Evolutionary conservation across 2,329 filamentous ascomycete species (phyloP).

Genomic region (Botrytis pseudocinerea): DNA sequence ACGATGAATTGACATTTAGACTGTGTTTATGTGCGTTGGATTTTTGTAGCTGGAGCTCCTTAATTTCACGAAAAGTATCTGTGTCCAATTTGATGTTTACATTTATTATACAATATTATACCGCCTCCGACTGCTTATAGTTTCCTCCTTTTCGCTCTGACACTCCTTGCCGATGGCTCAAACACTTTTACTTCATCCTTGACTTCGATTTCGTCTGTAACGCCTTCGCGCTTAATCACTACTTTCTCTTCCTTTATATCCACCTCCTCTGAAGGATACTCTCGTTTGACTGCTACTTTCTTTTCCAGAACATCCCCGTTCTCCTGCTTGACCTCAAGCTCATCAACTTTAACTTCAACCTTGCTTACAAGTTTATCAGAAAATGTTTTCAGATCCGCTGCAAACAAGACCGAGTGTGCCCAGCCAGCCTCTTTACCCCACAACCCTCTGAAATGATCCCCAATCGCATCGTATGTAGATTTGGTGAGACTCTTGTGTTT

Average conservation of each 20-base stretch:
- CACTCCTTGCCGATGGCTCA: slow-evolving; percentile 32
- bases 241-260: slow-evolving; percentile 25
- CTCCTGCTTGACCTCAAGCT: slow-evolving; percentile 41
- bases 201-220: slow-evolving; percentile 18
- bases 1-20: background rate
- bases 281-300: slow-evolving; percentile 33
- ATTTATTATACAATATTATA: slow-evolving; percentile 11
- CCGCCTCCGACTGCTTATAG: slow-evolving; percentile 15
- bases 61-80: background rate
- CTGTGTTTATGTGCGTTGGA: background rate
- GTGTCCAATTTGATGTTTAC: background rate
- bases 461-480: slow-evolving; percentile 83
- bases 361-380: slow-evolving; percentile 58
- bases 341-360: slow-evolving; percentile 50
- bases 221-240: slow-evolving; percentile 3
- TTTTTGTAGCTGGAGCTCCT: background rate
- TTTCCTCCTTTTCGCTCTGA: slow-evolving; percentile 36
- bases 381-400: slow-evolving; percentile 85
- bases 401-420: slow-evolving; percentile 97
- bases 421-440: slow-evolving; percentile 96
- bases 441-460: slow-evolving; percentile 81
- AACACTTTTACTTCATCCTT: slow-evolving; percentile 29
- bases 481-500: slow-evolving; percentile 87
- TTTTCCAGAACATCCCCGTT: slow-evolving; percentile 30
- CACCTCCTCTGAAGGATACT: slow-evolving; percentile 28